Evolutionary conservation across 257 asterid genomes (phyloP).

Genomic region (Fraxinus anomala): DNA sequence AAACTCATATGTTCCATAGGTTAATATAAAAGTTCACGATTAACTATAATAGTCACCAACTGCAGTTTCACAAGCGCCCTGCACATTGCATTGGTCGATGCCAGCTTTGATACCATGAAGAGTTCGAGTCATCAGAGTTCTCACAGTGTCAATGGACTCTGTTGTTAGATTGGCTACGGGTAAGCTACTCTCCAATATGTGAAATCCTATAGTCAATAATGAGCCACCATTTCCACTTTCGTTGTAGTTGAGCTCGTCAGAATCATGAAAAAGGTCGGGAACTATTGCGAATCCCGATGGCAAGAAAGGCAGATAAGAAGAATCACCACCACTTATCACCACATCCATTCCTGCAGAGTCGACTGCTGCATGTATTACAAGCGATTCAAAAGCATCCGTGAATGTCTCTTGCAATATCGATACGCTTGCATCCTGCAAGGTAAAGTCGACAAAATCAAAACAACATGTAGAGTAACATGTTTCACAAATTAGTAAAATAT

Average conservation of each 20-base stretch:
- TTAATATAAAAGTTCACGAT: too few species aligned
- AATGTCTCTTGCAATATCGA: constrained; percentile 71
- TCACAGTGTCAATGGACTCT: constrained; percentile 68
- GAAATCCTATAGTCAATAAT: constrained; percentile 68
- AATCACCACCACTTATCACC: constrained; percentile 70
- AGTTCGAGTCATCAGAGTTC: constrained; percentile 60
- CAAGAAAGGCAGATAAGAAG: constrained; percentile 54
- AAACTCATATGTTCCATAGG: too few species aligned
- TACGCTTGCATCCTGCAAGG: constrained; percentile 51
- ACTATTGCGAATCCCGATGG: constrained; percentile 77
- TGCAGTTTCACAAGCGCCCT: too few species aligned
- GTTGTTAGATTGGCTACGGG: constrained; percentile 58
- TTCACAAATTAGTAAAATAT: too few species aligned
- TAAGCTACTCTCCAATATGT: constrained; percentile 51
- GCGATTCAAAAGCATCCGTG: constrained; percentile 58
- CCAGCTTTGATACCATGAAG: constrained; percentile 18
- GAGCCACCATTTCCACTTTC: constrained; percentile 45
- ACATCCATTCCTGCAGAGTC: constrained; percentile 49
- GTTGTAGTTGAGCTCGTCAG: constrained; percentile 21
- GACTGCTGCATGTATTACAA: constrained; percentile 62
- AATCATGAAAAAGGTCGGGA: constrained; percentile 48
- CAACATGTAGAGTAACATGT: neutral
- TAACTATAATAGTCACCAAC: too few species aligned
- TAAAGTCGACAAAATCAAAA: neutral
- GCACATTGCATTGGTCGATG: too few species aligned